Conservation (phyloP, 257 asterid species). For the Buddleja alternifolia region DNA sequence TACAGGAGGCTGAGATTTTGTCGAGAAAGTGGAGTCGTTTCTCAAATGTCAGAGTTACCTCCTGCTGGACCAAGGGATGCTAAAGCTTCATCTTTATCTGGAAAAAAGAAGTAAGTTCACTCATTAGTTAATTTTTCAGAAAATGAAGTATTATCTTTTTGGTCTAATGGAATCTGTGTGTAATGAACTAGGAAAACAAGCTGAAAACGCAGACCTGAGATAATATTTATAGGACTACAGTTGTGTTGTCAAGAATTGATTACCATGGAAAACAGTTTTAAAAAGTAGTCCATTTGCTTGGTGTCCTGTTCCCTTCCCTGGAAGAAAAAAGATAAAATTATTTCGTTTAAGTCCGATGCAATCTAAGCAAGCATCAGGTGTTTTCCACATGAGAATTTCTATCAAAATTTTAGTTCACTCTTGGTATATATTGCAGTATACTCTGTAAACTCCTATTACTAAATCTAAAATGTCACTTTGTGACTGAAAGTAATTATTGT, state of each 20-base stretch:
- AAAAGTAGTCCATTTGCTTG: background rate
- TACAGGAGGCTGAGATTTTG: conserved; percentile 46
- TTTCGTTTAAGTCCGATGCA: conserved; percentile 13
- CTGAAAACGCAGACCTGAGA: too few relatives aligned
- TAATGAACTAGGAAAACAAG: conserved; percentile 15
- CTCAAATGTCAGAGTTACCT: conserved; percentile 69
- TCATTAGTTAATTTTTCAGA: conserved; percentile 22
- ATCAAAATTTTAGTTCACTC: background rate
- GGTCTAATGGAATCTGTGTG: background rate
- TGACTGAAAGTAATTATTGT: conserved; percentile 22
- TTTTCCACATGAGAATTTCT: conserved; percentile 6
- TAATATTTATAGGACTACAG: too few relatives aligned
- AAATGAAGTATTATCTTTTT: conserved; percentile 7
- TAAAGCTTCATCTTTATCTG: conserved; percentile 50
- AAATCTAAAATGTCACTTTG: background rate
- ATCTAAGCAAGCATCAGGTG: conserved; percentile 6
- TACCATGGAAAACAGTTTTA: background rate
- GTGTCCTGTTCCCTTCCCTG: too few relatives aligned
- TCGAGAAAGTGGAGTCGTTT: conserved; percentile 38
- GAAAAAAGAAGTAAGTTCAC: conserved; percentile 48
- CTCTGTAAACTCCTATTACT: conserved; percentile 18
- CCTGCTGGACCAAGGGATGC: conserved; percentile 41
- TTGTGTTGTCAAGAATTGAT: background rate
- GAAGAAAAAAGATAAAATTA: too few relatives aligned
- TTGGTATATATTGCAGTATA: conserved; percentile 18